Evolutionary conservation across 164 flowering plant genomes (phyloP), one percentile per base, ranked within the genome.

Genomic region (Echeveria elegans): DNA sequence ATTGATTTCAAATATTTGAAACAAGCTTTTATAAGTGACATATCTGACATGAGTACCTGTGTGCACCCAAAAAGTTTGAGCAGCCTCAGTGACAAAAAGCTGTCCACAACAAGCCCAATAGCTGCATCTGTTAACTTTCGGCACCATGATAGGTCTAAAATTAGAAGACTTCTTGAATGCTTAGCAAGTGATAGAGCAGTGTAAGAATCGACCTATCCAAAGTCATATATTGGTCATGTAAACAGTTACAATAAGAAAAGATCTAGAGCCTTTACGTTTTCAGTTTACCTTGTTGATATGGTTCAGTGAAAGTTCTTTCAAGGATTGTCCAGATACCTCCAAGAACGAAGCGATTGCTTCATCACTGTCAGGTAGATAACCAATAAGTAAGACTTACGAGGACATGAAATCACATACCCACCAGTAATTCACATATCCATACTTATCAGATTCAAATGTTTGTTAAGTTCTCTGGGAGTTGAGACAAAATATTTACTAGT

Each of bases 111-210:
- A 70, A 76, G 64, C 38, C 77, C 77, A 6, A 81, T 10, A 23
- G 72, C 77, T 43, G 73, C 78, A 52, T 78, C 68, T 14, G 74
- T 72, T 12, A 81, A 38, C 41, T 56, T 75, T 14, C 82, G 82
- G 69, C 82, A 81, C 78, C 78, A 81, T 40, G 84, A 81, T 32
- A 81, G 71, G 71, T 81, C 84, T 74, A 81, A 72, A 56, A 47
- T 68, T 32, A 63, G 30, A 72, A 78, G 70, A 52, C 59, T 65
- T 59, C 62, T 75, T 43, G 78, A 61, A 58, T 41, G 48, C 66
- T 73, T 78, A 68, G 82, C 70, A 24, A 81, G 69, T 24, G 84
- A 69, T 19, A 75, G 24, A 18, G 80, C 82, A 66, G 80, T 77
- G 43, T 31, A 50, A 29, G 61, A 63, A 21, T 72, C 80, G 63